These are phyloP conservation scores for Mesembryanthemum crystallinum DNA, from an alignment of 148 eudicot species.

Conservation along the genomic window DNA sequence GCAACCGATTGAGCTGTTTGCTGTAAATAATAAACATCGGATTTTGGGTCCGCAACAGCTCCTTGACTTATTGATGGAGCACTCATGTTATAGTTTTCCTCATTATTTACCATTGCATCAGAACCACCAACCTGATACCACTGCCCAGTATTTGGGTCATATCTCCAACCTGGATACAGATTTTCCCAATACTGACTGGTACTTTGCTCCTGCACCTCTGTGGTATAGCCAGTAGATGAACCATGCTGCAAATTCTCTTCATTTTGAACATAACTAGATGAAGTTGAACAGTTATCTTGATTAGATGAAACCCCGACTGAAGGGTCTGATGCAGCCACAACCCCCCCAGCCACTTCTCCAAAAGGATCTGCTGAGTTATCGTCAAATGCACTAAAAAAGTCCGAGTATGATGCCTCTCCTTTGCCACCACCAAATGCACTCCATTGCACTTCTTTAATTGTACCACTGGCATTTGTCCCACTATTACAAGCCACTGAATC, in stretches of 20 bases:
- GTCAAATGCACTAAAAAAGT: constrained; percentile 53
- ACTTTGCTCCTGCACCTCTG: constrained; percentile 37
- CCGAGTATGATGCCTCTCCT: constrained; percentile 29
- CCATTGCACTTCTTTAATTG: constrained; percentile 77
- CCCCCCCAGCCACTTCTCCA: constrained; percentile 25
- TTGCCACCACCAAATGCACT: constrained; percentile 39
- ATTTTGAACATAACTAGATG: constrained; percentile 25
- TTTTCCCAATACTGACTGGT: constrained; percentile 64
- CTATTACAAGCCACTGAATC: constrained; percentile 19
- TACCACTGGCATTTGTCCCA: constrained; percentile 32
- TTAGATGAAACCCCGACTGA: constrained; percentile 25
- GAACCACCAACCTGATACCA: constrained; percentile 66
- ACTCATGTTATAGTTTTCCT: constrained; percentile 25
- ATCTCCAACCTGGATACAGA: constrained; percentile 81
- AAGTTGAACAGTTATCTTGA: constrained; percentile 20
- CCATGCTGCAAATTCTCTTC: constrained; percentile 32
- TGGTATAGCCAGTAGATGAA: constrained; percentile 26
- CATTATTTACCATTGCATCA: constrained; percentile 34
- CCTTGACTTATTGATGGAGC: constrained; percentile 23
- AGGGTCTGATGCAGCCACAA: constrained; percentile 27
- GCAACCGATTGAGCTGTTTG: constrained; percentile 45
- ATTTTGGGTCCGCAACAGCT: constrained; percentile 32
- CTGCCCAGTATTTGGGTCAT: constrained; percentile 63
- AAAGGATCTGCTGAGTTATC: constrained; percentile 35
- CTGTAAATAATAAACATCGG: constrained; percentile 48